A percentile compares a stretch with the other conserved stretches of the same genome.
These are phyloP conservation scores for Mycena vulgaris DNA, from an alignment of 768 basidiomycete genomes.

Conservation along the genomic window DNA sequence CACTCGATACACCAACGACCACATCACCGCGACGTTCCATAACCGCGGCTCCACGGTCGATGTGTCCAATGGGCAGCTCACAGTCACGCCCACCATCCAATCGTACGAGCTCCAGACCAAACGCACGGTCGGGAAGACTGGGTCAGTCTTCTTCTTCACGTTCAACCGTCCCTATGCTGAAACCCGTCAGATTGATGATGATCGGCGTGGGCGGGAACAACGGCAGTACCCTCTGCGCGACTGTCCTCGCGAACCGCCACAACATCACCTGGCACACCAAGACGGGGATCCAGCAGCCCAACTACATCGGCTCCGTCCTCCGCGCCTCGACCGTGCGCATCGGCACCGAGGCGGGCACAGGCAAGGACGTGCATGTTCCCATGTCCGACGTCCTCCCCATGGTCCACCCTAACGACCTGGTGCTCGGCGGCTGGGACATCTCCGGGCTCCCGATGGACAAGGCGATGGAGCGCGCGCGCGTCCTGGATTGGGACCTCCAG, in stretches of 20 bases:
- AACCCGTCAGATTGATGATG: conserved; percentile 85
- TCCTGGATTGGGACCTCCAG: conserved; percentile 97
- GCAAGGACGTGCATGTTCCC: conserved; percentile 94
- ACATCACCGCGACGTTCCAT: conserved; percentile 85
- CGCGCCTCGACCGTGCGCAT: conserved; percentile 96
- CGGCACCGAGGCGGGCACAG: conserved; percentile 82
- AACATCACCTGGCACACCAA: conserved; percentile 96
- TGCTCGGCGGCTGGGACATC: conserved; percentile 98
- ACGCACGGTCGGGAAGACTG: conserved; percentile 89
- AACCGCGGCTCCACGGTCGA: conserved; percentile 84
- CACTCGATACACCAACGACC: conserved; percentile 84
- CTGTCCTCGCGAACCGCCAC: conserved; percentile 95
- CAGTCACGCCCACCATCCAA: conserved; percentile 83
- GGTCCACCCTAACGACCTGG: conserved; percentile 98
- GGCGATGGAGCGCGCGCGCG: conserved; percentile 95
- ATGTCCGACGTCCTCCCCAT: conserved; percentile 94
- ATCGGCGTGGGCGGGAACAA: conserved; percentile 98
- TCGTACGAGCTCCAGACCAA: conserved; percentile 93
- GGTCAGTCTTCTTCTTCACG: conserved; percentile 71
- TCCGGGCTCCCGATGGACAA: conserved; percentile 87
- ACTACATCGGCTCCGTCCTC: conserved; percentile 98
- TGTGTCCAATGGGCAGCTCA: conserved; percentile 80
- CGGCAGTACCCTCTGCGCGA: conserved; percentile 93
- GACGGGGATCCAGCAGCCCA: conserved; percentile 90
- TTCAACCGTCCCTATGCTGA: too few relatives aligned